Conservation (phyloP, 2,329 filamentous ascomycete species). For the Cordyceps tenuipes region DNA sequence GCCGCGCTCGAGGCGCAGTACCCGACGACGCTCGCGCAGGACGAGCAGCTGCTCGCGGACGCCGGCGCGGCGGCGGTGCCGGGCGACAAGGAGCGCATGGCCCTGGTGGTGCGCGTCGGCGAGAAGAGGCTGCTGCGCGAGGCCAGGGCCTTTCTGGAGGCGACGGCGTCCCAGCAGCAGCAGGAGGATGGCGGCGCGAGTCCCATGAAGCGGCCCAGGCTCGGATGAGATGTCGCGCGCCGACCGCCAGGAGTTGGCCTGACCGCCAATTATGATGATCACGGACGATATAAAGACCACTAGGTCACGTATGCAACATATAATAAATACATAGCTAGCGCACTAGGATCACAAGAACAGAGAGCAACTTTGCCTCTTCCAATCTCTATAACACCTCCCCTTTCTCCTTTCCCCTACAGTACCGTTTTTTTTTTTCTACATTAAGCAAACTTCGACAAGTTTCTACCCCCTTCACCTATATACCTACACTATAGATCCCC, state of each 20-base stretch:
- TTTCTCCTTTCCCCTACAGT: no score
- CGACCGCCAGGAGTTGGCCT: background rate
- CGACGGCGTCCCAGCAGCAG: conserved; percentile 18
- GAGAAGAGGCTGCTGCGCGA: conserved; percentile 61
- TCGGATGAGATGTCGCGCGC: background rate
- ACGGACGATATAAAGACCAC: background rate
- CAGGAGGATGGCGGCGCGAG: conserved; percentile 24
- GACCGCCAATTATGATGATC: background rate
- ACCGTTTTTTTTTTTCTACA: no score
- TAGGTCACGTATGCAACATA: no score
- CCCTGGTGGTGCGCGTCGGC: conserved; percentile 57
- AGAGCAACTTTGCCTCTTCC: no score
- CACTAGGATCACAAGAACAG: no score
- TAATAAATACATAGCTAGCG: no score
- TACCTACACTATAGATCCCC: no score
- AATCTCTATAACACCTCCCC: no score
- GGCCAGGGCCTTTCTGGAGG: conserved; percentile 33
- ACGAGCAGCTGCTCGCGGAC: conserved; percentile 28
- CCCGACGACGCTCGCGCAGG: conserved; percentile 32
- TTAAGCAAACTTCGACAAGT: no score
- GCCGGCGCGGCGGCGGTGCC: conserved; percentile 17
- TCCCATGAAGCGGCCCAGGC: conserved; percentile 1
- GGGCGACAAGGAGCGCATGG: conserved; percentile 44
- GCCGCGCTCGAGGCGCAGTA: conserved; percentile 33
- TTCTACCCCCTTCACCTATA: no score